Percentiles rank a stretch among this genome's conserved stretches.
Conservation (phyloP, 495 filamentous ascomycete genomes). For the Polyplosphaeria fusca region DNA sequence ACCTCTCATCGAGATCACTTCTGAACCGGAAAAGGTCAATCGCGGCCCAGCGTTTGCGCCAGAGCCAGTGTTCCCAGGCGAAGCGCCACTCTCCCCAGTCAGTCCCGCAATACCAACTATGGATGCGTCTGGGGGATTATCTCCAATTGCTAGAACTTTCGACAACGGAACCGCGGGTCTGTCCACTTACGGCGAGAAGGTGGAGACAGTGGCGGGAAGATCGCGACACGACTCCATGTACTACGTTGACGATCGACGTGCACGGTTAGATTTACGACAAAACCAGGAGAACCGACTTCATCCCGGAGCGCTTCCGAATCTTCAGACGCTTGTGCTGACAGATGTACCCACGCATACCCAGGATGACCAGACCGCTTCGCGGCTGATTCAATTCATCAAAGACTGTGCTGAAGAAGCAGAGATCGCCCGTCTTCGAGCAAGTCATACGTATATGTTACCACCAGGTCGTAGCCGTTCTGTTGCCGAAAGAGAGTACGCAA, state of each 20-base stretch:
- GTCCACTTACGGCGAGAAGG: background rate
- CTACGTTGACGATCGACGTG: conserved; percentile 24
- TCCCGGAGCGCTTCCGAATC: conserved; percentile 55
- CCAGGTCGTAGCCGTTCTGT: conserved; percentile 43
- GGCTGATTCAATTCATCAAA: conserved; percentile 56
- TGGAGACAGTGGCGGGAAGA: background rate
- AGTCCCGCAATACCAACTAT: conserved; percentile 1
- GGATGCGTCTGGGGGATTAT: conserved; percentile 20
- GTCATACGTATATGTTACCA: conserved; percentile 50
- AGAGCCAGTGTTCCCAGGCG: conserved; percentile 14
- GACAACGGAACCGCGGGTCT: background rate
- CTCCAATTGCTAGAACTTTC: conserved; percentile 4
- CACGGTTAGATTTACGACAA: conserved; percentile 25
- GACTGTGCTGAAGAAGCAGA: conserved; percentile 59
- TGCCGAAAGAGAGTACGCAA: conserved; percentile 44
- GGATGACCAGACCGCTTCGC: conserved; percentile 44
- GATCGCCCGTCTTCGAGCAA: conserved; percentile 54
- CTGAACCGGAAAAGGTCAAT: conserved; percentile 14
- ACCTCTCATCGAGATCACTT: conserved; percentile 19
- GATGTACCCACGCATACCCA: conserved; percentile 56
- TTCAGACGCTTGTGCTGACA: conserved; percentile 57
- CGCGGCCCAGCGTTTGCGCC: conserved; percentile 37
- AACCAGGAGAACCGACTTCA: conserved; percentile 43
- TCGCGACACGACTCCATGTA: conserved; percentile 22
- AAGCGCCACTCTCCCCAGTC: conserved; percentile 1